phyloP scores from a whole-genome alignment of 2,329 filamentous ascomycete species.

The Exophiala bonariae region DNA sequence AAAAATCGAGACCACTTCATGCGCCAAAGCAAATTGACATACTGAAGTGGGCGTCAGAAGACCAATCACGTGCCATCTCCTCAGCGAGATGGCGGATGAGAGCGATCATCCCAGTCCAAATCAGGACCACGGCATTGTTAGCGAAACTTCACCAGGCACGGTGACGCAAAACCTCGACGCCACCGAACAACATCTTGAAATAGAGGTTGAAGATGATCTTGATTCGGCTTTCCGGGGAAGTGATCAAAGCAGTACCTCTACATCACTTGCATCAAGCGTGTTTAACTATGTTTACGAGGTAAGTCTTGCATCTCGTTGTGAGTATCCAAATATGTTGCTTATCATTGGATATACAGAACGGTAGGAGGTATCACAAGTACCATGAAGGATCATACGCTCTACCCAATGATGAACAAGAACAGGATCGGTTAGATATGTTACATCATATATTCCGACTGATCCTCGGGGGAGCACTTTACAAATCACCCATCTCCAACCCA shows the following conservation, averaged over 20 bases:
- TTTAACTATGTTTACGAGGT: constrained; percentile 14
- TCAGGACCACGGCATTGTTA: no score
- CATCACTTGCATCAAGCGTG: constrained; percentile 8
- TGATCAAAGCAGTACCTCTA: not conserved
- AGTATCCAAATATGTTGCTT: no score
- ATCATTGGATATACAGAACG: no score
- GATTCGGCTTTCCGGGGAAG: constrained; percentile 8
- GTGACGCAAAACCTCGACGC: no score
- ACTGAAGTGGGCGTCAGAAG: no score
- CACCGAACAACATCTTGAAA: not conserved
- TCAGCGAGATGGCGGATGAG: no score
- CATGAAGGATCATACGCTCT: constrained; percentile 41
- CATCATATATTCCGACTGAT: constrained; percentile 12
- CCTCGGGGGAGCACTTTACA: constrained; percentile 27
- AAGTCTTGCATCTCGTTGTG: no score
- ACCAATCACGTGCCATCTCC: no score
- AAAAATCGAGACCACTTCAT: no score
- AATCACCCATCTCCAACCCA: constrained; percentile 22
- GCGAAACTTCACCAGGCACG: no score
- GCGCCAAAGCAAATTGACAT: no score
- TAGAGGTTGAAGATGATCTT: not conserved
- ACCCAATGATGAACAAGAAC: constrained; percentile 37
- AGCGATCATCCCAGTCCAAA: no score
- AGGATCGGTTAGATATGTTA: constrained; percentile 29
- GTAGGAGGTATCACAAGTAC: constrained; percentile 41